Percentiles rank a stretch among this genome's conserved stretches.
phyloP scores from a whole-genome alignment of 768 basidiomycete species.

The Termitomyces sp. region DNA sequence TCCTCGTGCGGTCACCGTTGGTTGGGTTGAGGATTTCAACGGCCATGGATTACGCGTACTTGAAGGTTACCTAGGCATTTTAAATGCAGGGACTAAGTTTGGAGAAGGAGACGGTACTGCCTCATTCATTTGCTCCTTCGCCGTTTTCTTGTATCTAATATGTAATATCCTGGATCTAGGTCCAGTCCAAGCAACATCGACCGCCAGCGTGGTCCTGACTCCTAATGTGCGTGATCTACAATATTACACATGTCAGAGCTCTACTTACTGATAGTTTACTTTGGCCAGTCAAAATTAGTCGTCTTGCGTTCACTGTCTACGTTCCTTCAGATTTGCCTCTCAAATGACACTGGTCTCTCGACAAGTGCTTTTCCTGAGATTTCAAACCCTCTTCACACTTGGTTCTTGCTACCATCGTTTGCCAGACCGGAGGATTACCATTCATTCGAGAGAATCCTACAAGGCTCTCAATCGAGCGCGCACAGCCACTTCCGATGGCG shows the following conservation, averaged over 20 bases:
- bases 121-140: not conserved
- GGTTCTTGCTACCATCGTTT: constrained; percentile 67
- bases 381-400: constrained; percentile 33
- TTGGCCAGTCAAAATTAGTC: constrained; percentile 67
- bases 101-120: constrained; percentile 49
- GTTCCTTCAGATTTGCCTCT: constrained; percentile 54
- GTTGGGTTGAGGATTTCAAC: constrained; percentile 54
- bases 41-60: constrained; percentile 61
- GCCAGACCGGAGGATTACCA: constrained; percentile 41
- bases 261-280: not conserved
- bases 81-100: constrained; percentile 63
- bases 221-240: constrained; percentile 43
- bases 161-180: constrained; percentile 19
- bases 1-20: constrained; percentile 60
- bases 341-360: constrained; percentile 12
- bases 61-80: constrained; percentile 76
- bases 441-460: constrained; percentile 46
- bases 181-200: constrained; percentile 46
- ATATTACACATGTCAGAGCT: not conserved
- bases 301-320: constrained; percentile 66
- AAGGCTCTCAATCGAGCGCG: constrained; percentile 15
- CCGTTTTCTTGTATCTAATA: not conserved
- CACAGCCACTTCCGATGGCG: constrained; percentile 25
- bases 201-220: constrained; percentile 61
- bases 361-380: constrained; percentile 3